A percentile compares a stretch with the other conserved stretches of the same genome.
phyloP scores from a whole-genome alignment of 2,329 filamentous ascomycete genomes.

The Cucurbitaria berberidis region DNA sequence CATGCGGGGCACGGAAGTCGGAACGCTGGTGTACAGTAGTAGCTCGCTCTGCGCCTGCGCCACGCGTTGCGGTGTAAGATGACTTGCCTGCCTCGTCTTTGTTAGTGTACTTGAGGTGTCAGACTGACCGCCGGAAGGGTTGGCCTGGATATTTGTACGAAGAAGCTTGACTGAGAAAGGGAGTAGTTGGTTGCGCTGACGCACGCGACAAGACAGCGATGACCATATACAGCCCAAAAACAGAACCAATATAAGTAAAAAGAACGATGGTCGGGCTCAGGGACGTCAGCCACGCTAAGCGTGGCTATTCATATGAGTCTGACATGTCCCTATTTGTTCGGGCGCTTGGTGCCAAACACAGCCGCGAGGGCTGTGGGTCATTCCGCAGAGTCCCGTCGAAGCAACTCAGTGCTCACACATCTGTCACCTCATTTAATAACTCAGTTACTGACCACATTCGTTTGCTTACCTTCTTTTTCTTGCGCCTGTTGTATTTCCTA shows the following conservation, averaged over 20 bases:
- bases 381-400: conserved; percentile 16
- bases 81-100: neutral
- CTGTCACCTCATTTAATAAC: conserved; percentile 24
- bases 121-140: neutral
- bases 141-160: neutral
- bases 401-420: too few species aligned
- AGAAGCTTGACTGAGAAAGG: neutral
- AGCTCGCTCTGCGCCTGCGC: neutral
- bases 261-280: conserved; percentile 14
- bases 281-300: conserved; percentile 19
- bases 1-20: neutral
- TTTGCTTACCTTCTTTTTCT: conserved; percentile 12
- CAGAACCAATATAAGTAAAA: conserved; percentile 6
- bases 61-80: neutral
- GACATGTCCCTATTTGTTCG: conserved; percentile 13
- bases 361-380: conserved; percentile 13
- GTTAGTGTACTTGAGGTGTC: neutral
- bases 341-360: conserved; percentile 14
- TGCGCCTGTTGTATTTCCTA: too few species aligned
- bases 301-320: conserved; percentile 22
- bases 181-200: neutral
- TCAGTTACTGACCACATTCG: too few species aligned
- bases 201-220: conserved; percentile 4
- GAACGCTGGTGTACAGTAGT: too few species aligned
- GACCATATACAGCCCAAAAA: conserved; percentile 2